Percentiles rank a stretch among this genome's conserved stretches.
phyloP scores from a whole-genome alignment of 495 filamentous ascomycete species.

The Margaritispora aquatica region DNA sequence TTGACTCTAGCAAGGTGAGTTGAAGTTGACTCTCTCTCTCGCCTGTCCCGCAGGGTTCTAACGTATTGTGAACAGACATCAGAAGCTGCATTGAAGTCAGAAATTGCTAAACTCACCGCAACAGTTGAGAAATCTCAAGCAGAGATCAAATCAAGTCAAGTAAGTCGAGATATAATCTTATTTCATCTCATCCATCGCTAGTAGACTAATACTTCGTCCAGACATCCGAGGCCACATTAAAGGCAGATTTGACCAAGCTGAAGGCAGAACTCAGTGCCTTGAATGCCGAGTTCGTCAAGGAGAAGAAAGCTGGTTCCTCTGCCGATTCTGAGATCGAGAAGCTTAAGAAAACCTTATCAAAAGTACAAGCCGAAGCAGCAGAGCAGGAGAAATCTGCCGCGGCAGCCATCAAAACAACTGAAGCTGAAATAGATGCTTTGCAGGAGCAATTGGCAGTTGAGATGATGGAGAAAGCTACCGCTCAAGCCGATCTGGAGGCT shows the following conservation, averaged over 20 bases:
- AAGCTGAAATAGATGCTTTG: slow-evolving; percentile 35
- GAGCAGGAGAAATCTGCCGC: background rate
- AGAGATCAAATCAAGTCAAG: too few species aligned
- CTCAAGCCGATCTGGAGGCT: slow-evolving; percentile 48
- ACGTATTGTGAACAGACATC: too few species aligned
- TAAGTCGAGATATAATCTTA: too few species aligned
- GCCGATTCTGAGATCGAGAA: background rate
- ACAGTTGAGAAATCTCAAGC: too few species aligned
- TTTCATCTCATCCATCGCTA: too few species aligned
- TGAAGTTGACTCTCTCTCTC: too few species aligned
- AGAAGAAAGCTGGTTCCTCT: background rate
- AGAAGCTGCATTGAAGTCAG: too few species aligned
- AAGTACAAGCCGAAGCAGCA: background rate
- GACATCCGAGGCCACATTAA: slow-evolving; percentile 47
- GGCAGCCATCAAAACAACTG: background rate
- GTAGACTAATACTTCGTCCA: too few species aligned
- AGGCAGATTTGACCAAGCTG: slow-evolving; percentile 22
- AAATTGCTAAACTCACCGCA: too few species aligned
- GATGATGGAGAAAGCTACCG: slow-evolving; percentile 48
- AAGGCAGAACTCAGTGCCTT: background rate
- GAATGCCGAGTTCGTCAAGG: background rate
- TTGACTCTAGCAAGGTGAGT: slow-evolving; percentile 36
- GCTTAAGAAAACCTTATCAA: slow-evolving; percentile 11
- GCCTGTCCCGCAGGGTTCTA: too few species aligned
- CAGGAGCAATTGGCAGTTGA: slow-evolving; percentile 43